phyloP scores from a whole-genome alignment of 208 protist genomes.

The Trypanosoma congolense region DNA sequence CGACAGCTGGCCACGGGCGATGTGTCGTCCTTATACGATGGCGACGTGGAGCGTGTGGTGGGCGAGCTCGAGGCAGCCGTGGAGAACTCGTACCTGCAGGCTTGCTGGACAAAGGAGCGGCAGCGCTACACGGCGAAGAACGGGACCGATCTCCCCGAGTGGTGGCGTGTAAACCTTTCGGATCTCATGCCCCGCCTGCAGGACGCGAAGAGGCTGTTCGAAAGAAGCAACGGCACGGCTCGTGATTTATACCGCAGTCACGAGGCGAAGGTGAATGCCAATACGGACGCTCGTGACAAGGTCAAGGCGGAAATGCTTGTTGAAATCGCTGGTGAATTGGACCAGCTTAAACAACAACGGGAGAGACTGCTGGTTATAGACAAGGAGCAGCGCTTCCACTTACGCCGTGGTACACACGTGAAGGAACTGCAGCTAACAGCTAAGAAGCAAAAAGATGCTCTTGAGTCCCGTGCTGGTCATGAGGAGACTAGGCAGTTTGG shows the following conservation, averaged over 20 bases:
- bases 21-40: conserved; percentile 31
- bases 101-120: conserved; percentile 45
- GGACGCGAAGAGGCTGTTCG: conserved; percentile 29
- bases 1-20: conserved; percentile 36
- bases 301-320: conserved; percentile 46
- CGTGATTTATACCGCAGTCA: conserved; percentile 40
- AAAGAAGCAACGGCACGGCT: conserved; percentile 25
- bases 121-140: conserved; percentile 27
- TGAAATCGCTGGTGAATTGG: conserved; percentile 64
- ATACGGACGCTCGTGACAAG: conserved; percentile 64
- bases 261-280: conserved; percentile 64
- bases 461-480: conserved; percentile 41
- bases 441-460: conserved; percentile 31
- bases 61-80: conserved; percentile 59
- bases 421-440: conserved; percentile 21
- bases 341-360: conserved; percentile 45
- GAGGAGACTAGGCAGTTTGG: conserved; percentile 44
- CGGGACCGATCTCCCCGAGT: conserved; percentile 20
- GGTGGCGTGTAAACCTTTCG: conserved; percentile 36
- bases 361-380: conserved; percentile 49
- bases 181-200: conserved; percentile 42
- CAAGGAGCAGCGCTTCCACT: conserved; percentile 63
- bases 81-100: conserved; percentile 46
- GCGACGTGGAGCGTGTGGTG: conserved; percentile 39
- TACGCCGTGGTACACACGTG: conserved; percentile 58